A percentile compares a stretch with the other conserved stretches of the same genome.
These are phyloP conservation scores for Chondrus crispus DNA, from an alignment of 23 red algal genomes.

Conservation along the genomic window DNA sequence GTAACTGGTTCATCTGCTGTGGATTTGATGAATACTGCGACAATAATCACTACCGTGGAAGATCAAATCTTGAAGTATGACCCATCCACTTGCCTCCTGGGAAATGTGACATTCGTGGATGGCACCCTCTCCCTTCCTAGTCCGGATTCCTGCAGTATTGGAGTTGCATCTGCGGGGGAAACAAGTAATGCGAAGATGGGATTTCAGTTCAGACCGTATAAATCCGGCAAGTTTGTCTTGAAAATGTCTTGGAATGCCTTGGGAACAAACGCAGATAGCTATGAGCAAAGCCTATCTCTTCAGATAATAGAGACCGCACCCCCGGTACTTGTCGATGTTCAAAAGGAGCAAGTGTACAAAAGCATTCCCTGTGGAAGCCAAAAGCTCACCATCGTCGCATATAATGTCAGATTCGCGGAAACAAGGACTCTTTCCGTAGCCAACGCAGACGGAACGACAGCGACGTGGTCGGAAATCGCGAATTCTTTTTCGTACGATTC, in stretches of 20 bases:
- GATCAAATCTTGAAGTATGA: conserved; percentile 40
- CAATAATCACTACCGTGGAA: conserved; percentile 4
- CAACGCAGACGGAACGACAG: conserved; percentile 20
- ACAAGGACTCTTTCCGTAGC: neutral
- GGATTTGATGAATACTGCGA: neutral
- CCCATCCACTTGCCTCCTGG: neutral
- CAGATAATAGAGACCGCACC: conserved; percentile 33
- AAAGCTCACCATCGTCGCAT: neutral
- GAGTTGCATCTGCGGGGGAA: conserved; percentile 10
- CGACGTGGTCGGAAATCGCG: conserved; percentile 17
- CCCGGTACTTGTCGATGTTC: conserved; percentile 4
- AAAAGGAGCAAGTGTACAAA: neutral
- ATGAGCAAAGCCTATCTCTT: conserved; percentile 38
- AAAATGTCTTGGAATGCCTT: conserved; percentile 33
- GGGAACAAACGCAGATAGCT: conserved; percentile 7
- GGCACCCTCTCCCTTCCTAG: neutral
- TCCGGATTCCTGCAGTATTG: neutral
- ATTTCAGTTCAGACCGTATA: conserved; percentile 38
- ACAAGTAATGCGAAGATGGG: conserved; percentile 4
- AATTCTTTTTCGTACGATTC: conserved; percentile 9
- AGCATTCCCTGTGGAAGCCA: conserved; percentile 40
- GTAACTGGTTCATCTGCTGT: conserved; percentile 7
- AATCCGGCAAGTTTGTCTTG: conserved; percentile 54
- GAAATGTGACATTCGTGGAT: neutral
- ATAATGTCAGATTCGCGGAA: conserved; percentile 37